phyloP scores from a whole-genome alignment of 2,329 filamentous ascomycete genomes.

The Diaporthe citri region DNA sequence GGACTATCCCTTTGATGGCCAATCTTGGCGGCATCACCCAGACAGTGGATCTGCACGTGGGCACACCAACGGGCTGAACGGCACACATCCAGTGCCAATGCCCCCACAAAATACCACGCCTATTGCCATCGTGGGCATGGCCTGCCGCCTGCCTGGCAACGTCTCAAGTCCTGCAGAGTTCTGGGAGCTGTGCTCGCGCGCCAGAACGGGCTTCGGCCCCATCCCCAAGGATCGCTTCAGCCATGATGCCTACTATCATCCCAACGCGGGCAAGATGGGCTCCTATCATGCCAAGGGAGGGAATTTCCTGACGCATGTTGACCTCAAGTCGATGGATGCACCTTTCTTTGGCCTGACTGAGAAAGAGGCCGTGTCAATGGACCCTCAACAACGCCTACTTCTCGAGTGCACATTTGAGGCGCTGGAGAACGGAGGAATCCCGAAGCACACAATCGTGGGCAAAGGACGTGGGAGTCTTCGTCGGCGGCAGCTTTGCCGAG shows the following conservation, averaged over 20 bases:
- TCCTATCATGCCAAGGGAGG: conserved; percentile 53
- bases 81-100: background rate
- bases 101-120: conserved; percentile 47
- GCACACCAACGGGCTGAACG: conserved; percentile 11
- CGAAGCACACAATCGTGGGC: conserved; percentile 60
- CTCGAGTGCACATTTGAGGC: conserved; percentile 68
- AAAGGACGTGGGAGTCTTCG: conserved; percentile 63
- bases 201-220: conserved; percentile 54
- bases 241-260: conserved; percentile 53
- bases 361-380: conserved; percentile 64
- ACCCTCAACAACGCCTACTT: conserved; percentile 66
- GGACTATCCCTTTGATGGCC: conserved; percentile 20
- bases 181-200: conserved; percentile 58
- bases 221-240: conserved; percentile 63
- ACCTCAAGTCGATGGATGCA: conserved; percentile 60
- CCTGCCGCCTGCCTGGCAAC: conserved; percentile 59
- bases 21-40: conserved; percentile 15
- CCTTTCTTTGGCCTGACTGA: conserved; percentile 66
- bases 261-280: conserved; percentile 57
- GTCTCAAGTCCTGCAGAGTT: conserved; percentile 57
- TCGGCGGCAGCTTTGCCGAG: conserved; percentile 62
- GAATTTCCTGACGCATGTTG: conserved; percentile 61
- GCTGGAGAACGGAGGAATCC: conserved; percentile 64
- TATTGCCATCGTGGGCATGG: conserved; percentile 62
- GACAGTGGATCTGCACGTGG: background rate